Evolutionary conservation across 169 alveolate genomes (phyloP), one percentile per base, ranked within the genome.

Genomic region (Plasmodium fragile): DNA sequence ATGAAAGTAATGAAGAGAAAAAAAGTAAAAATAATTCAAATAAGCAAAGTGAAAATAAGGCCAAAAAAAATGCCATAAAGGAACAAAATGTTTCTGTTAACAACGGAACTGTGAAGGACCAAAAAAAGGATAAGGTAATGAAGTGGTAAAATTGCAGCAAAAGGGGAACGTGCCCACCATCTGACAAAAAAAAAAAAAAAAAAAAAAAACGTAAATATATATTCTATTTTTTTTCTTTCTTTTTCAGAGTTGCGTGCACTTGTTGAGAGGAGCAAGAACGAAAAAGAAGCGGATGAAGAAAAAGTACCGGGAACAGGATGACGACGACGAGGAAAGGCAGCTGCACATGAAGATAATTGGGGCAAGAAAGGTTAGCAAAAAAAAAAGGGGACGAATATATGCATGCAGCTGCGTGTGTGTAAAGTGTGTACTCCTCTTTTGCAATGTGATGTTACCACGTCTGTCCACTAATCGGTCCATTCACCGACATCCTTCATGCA

Each of bases 271-370:
- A 11, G 93, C 93, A 34, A 49, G 84, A 43, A 43, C 93, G n/a
- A 84, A 84, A 45, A 84, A 84, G 39, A 84, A 84, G 18, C 30
- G 93, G 18, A 84, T 84, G 93, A 84, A 84, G 43, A 84, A 84
- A 73, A 84, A 84, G n/a, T 84, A 84, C 59, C 53, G 69, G 34
- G 93, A 73, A 36, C 93, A 84, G 32, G 85, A 32, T 7, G 93
- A 41, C 59, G 93, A 84, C 80, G 93, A 84, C 11, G 93, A 84
- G 70, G 81, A 73, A 72, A 84, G 93, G 22, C 80, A 45, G 25
- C 41, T 84, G 45, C 84, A 84, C 78, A 84, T 84, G 93, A 84
- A 84, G 59, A 84, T 84, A 73, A 84, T 84, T 73, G 93, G 93
- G 41, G 78, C 93, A 0, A 32, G 81, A 39, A 84, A 45, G 81